A percentile compares a stretch with the other conserved stretches of the same genome.
These are phyloP conservation scores for Alisma plantagoaquatica DNA, from an alignment of 106 monocot species.

Conservation along the genomic window DNA sequence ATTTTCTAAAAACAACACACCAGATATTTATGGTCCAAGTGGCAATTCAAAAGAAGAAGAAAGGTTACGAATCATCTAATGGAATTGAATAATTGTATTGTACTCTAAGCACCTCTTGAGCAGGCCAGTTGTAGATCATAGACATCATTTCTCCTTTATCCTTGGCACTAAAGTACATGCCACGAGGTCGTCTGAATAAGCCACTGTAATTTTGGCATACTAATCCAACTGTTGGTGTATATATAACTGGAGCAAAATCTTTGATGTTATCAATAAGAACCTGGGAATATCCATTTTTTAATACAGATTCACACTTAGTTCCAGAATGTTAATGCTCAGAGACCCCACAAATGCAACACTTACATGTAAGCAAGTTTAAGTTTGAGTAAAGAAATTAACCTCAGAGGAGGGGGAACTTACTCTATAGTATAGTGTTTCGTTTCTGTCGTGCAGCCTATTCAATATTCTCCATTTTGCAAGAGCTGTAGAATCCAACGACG, in stretches of 20 bases:
- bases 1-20: too few relatives aligned
- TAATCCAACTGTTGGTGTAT: conserved; percentile 97
- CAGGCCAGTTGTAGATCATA: conserved; percentile 99
- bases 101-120: conserved; percentile 68
- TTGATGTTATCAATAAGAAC: conserved; percentile 96
- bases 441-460: conserved; percentile 97
- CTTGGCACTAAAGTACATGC: conserved; percentile 99
- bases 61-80: too few relatives aligned
- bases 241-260: conserved; percentile 95
- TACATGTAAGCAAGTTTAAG: not conserved
- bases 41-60: too few relatives aligned
- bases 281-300: conserved; percentile 20
- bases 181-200: conserved; percentile 86
- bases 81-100: too few relatives aligned
- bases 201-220: conserved; percentile 99
- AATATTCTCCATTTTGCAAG: conserved; percentile 98
- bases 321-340: too few relatives aligned
- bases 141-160: conserved; percentile 99
- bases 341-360: not conserved
- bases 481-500: conserved; percentile 36
- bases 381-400: not conserved
- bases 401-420: conserved; percentile 27
- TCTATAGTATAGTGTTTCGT: conserved; percentile 97
- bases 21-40: too few relatives aligned
- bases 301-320: not conserved